Evolutionary conservation across 495 filamentous ascomycete species (phyloP), one percentile per base, ranked within the genome.

Genomic region (Echria macrotheca): DNA sequence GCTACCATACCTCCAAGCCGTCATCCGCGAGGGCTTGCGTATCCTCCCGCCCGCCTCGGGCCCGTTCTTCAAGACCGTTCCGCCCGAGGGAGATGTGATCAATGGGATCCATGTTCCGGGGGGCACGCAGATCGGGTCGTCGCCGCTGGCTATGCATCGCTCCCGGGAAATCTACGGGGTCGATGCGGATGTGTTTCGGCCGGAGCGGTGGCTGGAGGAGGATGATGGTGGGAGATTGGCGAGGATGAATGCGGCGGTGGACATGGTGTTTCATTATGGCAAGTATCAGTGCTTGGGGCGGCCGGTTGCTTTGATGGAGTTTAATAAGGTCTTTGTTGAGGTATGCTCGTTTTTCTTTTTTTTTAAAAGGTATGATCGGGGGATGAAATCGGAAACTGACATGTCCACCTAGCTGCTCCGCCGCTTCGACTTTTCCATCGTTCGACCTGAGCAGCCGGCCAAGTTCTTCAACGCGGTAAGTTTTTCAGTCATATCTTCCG

Each of bases 161-260:
- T 43, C 49, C 44, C 23, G 48, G 41, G 52, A 55, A 3, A 53
- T 76, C 4, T 78, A 59, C 48, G 76, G 74, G 0, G 55, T 57
- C 29, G 69, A 76, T 55, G 63, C 60, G 3, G 54, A 69, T 35
- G 44, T 59, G 4, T 80, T 73, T 47, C 59, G 68, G 8, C 77
- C 76, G 0, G 74, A 76, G 50, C 59, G 75, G 45, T 80, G 76
- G 75, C 62, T 78, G 15, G 66, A 69, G 18, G 55, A 55, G 1
- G 53, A 56, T 6, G 61, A 49, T n/a, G n/a, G n/a, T 1, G 65
- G 68, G 29, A 50, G 47, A 24, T 26, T 65, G 4, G 55, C 51
- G 48, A 37, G 14, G 1, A 71, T 73, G 69, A 58, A 59, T 22
- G 66, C 31, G 39, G 57, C 56, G 6, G 8, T 50, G 4, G 63